Evolutionary conservation across 768 basidiomycete genomes (phyloP).

Genomic region (Rhizopogon salebrosus): DNA sequence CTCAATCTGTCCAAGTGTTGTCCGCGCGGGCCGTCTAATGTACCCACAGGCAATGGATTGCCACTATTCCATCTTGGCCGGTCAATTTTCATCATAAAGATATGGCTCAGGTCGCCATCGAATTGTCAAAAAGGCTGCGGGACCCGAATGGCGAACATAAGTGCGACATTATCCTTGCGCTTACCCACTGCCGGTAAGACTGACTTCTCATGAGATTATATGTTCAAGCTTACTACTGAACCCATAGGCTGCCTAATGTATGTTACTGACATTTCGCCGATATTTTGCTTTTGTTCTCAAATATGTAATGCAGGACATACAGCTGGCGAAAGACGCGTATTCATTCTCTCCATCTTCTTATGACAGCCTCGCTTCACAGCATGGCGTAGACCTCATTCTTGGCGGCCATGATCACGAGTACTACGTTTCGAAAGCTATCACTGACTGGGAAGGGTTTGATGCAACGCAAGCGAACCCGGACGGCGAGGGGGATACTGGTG

Average conservation of each 20-base stretch:
- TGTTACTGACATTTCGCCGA: neutral
- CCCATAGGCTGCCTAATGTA: slow-evolving; percentile 27
- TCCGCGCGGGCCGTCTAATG: neutral
- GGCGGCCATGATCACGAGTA: slow-evolving; percentile 91
- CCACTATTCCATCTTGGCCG: slow-evolving; percentile 85
- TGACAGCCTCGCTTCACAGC: slow-evolving; percentile 19
- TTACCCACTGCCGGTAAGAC: slow-evolving; percentile 75
- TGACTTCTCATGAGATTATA: neutral
- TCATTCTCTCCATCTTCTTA: slow-evolving; percentile 57
- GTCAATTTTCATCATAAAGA: slow-evolving; percentile 67
- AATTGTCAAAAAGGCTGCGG: slow-evolving; percentile 71
- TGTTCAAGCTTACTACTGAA: slow-evolving; percentile 7
- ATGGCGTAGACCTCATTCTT: slow-evolving; percentile 80
- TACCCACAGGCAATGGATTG: slow-evolving; percentile 77
- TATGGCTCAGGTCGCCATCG: slow-evolving; percentile 66
- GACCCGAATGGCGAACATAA: slow-evolving; percentile 61
- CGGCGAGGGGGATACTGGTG: slow-evolving; percentile 66
- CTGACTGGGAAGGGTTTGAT: slow-evolving; percentile 64
- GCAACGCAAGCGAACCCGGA: slow-evolving; percentile 48
- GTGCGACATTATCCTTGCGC: slow-evolving; percentile 80
- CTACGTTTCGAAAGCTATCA: slow-evolving; percentile 63
- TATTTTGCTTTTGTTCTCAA: too few relatives aligned
- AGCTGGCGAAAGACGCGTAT: slow-evolving; percentile 57
- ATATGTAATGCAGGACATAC: slow-evolving; percentile 49
- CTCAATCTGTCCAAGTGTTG: neutral